These are phyloP conservation scores for Macadamia integrifolia DNA, from an alignment of 164 flowering plant genomes.

Conservation along the genomic window DNA sequence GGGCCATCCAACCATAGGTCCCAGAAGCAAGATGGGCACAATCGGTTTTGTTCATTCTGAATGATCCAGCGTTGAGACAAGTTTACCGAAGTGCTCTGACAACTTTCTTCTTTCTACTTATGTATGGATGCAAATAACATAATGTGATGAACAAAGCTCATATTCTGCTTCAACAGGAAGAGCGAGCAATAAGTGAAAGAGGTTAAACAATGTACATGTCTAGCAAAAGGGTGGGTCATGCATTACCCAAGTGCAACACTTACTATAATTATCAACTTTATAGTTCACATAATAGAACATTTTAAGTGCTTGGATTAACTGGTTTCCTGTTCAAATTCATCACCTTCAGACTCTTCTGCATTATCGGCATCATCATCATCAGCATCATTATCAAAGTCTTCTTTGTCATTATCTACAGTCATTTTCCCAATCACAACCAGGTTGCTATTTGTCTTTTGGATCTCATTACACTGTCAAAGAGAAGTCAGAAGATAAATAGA, in stretches of 20 bases:
- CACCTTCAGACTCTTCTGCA: slow-evolving; percentile 93
- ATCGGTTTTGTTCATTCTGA: too few relatives aligned
- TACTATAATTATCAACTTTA: too few relatives aligned
- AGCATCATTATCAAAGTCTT: slow-evolving; percentile 77
- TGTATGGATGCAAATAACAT: too few relatives aligned
- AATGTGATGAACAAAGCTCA: too few relatives aligned
- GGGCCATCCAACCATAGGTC: too few relatives aligned
- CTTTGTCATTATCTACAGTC: slow-evolving; percentile 63
- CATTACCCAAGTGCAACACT: background rate
- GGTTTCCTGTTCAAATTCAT: slow-evolving; percentile 95
- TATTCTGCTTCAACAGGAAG: too few relatives aligned
- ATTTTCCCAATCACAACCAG: slow-evolving; percentile 68
- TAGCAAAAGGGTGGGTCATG: background rate
- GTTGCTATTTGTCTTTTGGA: slow-evolving; percentile 65
- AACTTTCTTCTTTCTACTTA: too few relatives aligned
- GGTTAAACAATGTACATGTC: too few relatives aligned
- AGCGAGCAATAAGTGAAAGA: too few relatives aligned
- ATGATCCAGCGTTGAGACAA: too few relatives aligned
- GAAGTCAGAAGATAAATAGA: background rate
- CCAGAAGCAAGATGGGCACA: too few relatives aligned
- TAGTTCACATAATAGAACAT: background rate
- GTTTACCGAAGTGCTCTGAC: too few relatives aligned
- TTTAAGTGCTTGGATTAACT: slow-evolving; percentile 26
- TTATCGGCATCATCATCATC: slow-evolving; percentile 93
- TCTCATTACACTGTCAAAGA: slow-evolving; percentile 64